Evolutionary conservation across 495 filamentous ascomycete genomes (phyloP), one percentile per base, ranked within the genome.

Genomic region (Annulohypoxylon maeteangense): DNA sequence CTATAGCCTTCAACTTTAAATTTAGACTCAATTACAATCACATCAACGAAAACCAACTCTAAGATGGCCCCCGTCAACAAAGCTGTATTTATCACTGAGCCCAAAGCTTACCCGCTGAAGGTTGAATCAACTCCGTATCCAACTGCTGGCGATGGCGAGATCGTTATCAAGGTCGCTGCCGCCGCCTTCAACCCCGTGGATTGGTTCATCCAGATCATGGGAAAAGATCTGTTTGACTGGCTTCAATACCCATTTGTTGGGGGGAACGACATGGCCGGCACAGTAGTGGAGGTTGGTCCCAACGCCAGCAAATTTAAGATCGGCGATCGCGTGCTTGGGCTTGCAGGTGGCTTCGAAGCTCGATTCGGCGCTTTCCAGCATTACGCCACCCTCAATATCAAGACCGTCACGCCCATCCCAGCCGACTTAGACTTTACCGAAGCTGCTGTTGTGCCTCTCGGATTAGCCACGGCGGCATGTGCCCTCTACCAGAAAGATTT

Each of bases 221-320:
- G 60, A 34, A 71, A 74, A 25, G 23, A 67, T 2, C n/a, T 79
- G 1, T 53, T 78, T 0, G 72, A 62, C 23, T 67, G 40, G 40
- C 62, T 80, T 6, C 29, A 65, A 2, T 87, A 84, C 48, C 87
- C 87, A 0, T 69, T 72, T 10, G 72, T 85, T 20, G 75, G 86
- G 4, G 87, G 88, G 31, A 64, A 63, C 55, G 90, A 90, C 67
- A 74, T 87, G 22, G 80, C 85, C 1, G 90, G 90, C 20, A 80
- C 79, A 2, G 79, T 90, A 8, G 78, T 74, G 8, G 81, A 76
- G 25, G 80, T 87, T 31, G 88, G 88, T 14, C 55, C 70, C 0
- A 74, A 36, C 11, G 84, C 85, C 2, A 81, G 71, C 32, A 64
- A 69, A 0, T 85, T 88, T 79, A 80, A 83, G 40, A 14, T 58